These are phyloP conservation scores for Clavaria fumosa DNA, from an alignment of 768 basidiomycete genomes.

Conservation along the genomic window DNA sequence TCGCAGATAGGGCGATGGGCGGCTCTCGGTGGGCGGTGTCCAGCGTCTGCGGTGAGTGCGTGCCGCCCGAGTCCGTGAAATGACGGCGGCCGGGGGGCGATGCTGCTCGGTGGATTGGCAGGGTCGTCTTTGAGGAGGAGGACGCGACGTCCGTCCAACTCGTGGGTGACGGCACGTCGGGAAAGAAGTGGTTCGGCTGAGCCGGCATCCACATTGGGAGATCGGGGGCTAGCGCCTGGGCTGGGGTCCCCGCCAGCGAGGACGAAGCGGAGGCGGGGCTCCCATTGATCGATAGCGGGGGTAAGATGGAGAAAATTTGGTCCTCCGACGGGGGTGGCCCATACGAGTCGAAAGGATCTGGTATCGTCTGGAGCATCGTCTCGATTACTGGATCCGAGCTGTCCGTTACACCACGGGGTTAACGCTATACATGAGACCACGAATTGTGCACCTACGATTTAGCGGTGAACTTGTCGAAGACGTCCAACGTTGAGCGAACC, in stretches of 20 bases:
- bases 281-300: conserved; percentile 68
- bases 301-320: conserved; percentile 85
- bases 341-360: conserved; percentile 88
- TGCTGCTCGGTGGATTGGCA: conserved; percentile 35
- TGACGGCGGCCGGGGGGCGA: conserved; percentile 36
- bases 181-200: conserved; percentile 30
- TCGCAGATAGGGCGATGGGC: too few species aligned
- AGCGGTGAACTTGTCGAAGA: conserved; percentile 75
- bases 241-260: conserved; percentile 37
- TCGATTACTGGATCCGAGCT: conserved; percentile 85
- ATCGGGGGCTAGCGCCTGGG: conserved; percentile 21
- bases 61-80: conserved; percentile 21
- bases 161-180: conserved; percentile 31
- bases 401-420: conserved; percentile 7
- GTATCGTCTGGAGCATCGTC: conserved; percentile 76
- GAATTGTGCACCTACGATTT: conserved; percentile 55
- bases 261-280: conserved; percentile 36
- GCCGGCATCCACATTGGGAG: conserved; percentile 25
- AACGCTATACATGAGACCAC: conserved; percentile 8
- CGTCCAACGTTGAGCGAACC: conserved; percentile 81
- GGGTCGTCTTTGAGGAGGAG: conserved; percentile 30
- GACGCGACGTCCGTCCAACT: conserved; percentile 37
- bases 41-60: conserved; percentile 33
- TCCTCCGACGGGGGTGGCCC: conserved; percentile 78
- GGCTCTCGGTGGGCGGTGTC: conserved; percentile 58